Conservation (phyloP, 352 stramenopile species). For the Pythium sukuiense region DNA sequence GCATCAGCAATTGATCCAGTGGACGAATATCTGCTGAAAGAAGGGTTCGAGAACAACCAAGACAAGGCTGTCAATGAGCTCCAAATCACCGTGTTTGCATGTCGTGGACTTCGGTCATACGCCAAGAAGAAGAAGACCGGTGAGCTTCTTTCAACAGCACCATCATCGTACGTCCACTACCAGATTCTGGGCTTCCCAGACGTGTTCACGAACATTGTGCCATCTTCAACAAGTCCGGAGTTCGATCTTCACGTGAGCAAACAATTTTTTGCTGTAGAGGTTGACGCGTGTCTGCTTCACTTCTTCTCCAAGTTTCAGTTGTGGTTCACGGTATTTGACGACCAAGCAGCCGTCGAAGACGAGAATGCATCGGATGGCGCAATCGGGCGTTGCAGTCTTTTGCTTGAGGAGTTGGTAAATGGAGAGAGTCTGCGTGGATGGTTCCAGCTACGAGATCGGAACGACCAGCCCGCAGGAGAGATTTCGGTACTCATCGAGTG, state of each 20-base stretch:
- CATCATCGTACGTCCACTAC: constrained; percentile 88
- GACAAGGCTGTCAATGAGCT: constrained; percentile 51
- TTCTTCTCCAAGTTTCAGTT: constrained; percentile 85
- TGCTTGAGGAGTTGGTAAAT: constrained; percentile 62
- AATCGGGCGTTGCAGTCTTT: constrained; percentile 73
- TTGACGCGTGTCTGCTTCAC: constrained; percentile 73
- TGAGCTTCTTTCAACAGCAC: constrained; percentile 31
- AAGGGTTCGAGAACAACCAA: constrained; percentile 26
- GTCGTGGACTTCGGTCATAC: constrained; percentile 50
- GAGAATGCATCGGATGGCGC: constrained; percentile 49
- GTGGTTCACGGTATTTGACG: constrained; percentile 87
- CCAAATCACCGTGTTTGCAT: constrained; percentile 68
- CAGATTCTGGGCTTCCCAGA: constrained; percentile 89
- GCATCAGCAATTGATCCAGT: constrained; percentile 6
- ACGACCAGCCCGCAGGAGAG: constrained; percentile 56
- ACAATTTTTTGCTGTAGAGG: constrained; percentile 65
- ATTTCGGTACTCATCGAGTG: constrained; percentile 76
- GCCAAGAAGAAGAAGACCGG: constrained; percentile 37
- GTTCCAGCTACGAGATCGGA: constrained; percentile 66
- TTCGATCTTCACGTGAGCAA: constrained; percentile 69
- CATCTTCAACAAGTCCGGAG: constrained; percentile 56
- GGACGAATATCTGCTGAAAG: constrained; percentile 27
- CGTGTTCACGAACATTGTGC: constrained; percentile 86
- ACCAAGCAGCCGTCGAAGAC: constrained; percentile 46
- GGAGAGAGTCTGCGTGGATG: constrained; percentile 72